Conservation (phyloP, 768 basidiomycete genomes). For the Pisolithus albus region DNA sequence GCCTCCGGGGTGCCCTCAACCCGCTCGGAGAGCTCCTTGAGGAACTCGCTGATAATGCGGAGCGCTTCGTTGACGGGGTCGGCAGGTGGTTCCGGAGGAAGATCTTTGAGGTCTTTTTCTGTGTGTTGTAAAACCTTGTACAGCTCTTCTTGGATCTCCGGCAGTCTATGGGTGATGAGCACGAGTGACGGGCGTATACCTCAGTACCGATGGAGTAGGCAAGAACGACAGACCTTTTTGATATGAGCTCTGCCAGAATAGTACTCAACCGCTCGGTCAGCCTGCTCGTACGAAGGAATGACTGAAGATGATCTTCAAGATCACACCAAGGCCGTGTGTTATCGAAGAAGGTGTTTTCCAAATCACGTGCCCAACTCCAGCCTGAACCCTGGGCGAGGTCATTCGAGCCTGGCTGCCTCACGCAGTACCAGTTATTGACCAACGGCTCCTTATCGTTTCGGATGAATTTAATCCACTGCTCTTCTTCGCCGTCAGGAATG, state of each 20-base stretch:
- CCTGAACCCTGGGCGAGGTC: conserved; percentile 28
- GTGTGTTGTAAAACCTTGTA: conserved; percentile 38
- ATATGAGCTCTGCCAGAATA: conserved; percentile 57
- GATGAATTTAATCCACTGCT: conserved; percentile 40
- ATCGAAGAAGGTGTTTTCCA: conserved; percentile 31
- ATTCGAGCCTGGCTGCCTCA: conserved; percentile 35
- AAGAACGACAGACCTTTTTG: conserved; percentile 40
- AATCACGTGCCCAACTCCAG: conserved; percentile 26
- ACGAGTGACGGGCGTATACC: not conserved
- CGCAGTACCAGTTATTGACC: conserved; percentile 38
- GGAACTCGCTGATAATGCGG: conserved; percentile 40
- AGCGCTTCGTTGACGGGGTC: conserved; percentile 56
- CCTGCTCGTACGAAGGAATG: conserved; percentile 49
- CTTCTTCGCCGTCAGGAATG: conserved; percentile 30
- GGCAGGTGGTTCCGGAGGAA: conserved; percentile 47
- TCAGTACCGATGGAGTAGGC: too few species aligned
- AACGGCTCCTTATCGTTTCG: conserved; percentile 35
- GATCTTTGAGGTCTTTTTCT: conserved; percentile 21
- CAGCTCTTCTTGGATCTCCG: conserved; percentile 55
- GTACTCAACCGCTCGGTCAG: conserved; percentile 52
- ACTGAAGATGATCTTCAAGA: conserved; percentile 43
- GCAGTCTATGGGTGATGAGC: conserved; percentile 38
- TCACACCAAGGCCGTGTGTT: conserved; percentile 31
- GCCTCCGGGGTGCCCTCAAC: conserved; percentile 49
- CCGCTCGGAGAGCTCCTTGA: conserved; percentile 35